Percentiles rank a stretch among this genome's conserved stretches.
Evolutionary conservation across 345 rosid species (phyloP).

Genomic region (Dimocarpus longan): DNA sequence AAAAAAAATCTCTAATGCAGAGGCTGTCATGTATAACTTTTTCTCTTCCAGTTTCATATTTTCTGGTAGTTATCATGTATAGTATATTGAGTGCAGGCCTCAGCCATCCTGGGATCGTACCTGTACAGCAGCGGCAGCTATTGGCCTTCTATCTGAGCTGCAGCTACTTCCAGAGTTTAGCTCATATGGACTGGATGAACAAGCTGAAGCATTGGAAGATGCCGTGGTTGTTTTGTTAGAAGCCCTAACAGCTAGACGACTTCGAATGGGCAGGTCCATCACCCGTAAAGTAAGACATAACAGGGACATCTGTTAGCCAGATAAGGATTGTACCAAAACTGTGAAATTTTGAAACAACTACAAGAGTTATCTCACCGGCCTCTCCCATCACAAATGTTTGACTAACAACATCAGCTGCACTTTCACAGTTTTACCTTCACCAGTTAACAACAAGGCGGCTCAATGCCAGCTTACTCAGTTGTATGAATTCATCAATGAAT

Average conservation of each 20-base stretch:
- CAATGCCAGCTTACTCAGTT: not conserved
- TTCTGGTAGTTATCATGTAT: constrained; percentile 6
- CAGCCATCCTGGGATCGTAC: constrained; percentile 99
- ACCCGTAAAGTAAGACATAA: constrained; percentile 65
- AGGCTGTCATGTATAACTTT: not conserved
- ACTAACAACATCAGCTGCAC: not conserved
- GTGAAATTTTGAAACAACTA: not conserved
- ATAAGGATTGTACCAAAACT: not conserved
- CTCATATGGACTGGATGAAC: constrained; percentile 53
- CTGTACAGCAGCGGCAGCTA: constrained; percentile 93
- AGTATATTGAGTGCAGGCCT: constrained; percentile 55
- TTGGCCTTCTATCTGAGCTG: constrained; percentile 71
- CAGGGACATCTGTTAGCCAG: constrained; percentile 44
- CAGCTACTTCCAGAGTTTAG: constrained; percentile 60
- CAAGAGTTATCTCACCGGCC: not conserved
- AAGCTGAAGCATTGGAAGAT: constrained; percentile 70
- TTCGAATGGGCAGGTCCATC: constrained; percentile 95
- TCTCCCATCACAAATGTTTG: not conserved
- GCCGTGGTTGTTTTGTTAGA: constrained; percentile 62
- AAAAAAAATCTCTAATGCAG: not conserved
- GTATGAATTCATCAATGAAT: not conserved
- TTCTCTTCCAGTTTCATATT: not conserved
- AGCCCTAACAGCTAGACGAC: constrained; percentile 72
- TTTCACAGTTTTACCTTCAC: not conserved
- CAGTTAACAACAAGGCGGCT: not conserved